A percentile compares a stretch with the other conserved stretches of the same genome.
These are phyloP conservation scores for Sphenostylis stenocarpa DNA, from an alignment of 306 rosid species.

Conservation along the genomic window DNA sequence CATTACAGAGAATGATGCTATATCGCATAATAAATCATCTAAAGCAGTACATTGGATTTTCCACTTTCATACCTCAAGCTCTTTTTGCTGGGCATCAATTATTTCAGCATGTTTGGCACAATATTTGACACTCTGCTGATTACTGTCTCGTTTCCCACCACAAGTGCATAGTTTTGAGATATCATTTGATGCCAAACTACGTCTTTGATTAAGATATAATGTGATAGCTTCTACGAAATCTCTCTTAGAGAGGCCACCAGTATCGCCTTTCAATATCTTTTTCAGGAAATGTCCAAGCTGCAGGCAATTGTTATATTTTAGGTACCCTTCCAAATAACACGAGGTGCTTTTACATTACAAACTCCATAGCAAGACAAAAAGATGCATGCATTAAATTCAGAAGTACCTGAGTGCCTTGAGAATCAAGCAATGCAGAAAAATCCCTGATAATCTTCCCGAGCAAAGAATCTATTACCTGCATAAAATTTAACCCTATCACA, in stretches of 20 bases:
- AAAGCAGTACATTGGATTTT: background rate
- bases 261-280: conserved; percentile 67
- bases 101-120: conserved; percentile 46
- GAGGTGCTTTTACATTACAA: conserved; percentile 14
- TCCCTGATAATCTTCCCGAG: conserved; percentile 75
- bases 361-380: background rate
- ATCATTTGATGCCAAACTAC: conserved; percentile 63
- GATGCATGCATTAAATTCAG: conserved; percentile 12
- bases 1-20: conserved; percentile 10
- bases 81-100: conserved; percentile 60
- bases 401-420: conserved; percentile 92
- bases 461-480: conserved; percentile 79
- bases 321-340: background rate
- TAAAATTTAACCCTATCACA: conserved; percentile 30
- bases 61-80: conserved; percentile 64
- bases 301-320: background rate
- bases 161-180: conserved; percentile 72
- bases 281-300: conserved; percentile 72
- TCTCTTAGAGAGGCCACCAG: conserved; percentile 53
- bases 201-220: conserved; percentile 65
- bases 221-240: conserved; percentile 71
- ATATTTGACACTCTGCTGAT: conserved; percentile 29
- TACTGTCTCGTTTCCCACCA: conserved; percentile 57
- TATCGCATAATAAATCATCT: background rate
- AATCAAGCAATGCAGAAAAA: conserved; percentile 83